Conservation (phyloP, 768 basidiomycete genomes). For the Coprinellus aureogranulatus region DNA sequence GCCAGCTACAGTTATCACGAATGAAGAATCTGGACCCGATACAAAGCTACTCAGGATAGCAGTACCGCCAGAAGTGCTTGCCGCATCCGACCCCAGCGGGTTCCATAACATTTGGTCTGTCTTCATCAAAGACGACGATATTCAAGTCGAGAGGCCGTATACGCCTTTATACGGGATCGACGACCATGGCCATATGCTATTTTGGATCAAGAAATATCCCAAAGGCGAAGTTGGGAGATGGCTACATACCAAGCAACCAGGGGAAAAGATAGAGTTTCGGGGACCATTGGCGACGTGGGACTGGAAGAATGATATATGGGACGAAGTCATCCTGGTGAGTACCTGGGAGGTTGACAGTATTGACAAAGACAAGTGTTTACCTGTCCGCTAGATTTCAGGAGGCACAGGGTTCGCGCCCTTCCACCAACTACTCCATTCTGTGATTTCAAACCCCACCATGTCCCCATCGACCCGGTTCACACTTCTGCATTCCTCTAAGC, state of each 20-base stretch:
- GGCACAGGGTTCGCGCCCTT: slow-evolving; percentile 89
- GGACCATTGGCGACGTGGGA: slow-evolving; percentile 73
- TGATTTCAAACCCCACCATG: slow-evolving; percentile 39
- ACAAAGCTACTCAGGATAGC: slow-evolving; percentile 65
- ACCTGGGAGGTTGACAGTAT: not conserved
- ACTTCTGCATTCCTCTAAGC: slow-evolving; percentile 68
- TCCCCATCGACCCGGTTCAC: slow-evolving; percentile 56
- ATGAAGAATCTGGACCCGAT: slow-evolving; percentile 49
- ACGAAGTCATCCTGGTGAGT: slow-evolving; percentile 75
- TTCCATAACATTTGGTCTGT: slow-evolving; percentile 66
- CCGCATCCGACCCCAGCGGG: slow-evolving; percentile 17
- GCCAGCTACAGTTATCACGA: slow-evolving; percentile 55
- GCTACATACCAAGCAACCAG: slow-evolving; percentile 68
- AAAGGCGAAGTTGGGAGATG: slow-evolving; percentile 81
- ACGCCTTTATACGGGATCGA: slow-evolving; percentile 77
- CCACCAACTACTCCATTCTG: slow-evolving; percentile 65
- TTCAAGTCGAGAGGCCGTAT: slow-evolving; percentile 84
- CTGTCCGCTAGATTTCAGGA: slow-evolving; percentile 64
- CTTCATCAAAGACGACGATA: slow-evolving; percentile 82
- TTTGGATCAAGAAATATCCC: slow-evolving; percentile 82
- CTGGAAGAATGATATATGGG: slow-evolving; percentile 57
- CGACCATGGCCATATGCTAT: slow-evolving; percentile 59
- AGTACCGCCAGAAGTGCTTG: slow-evolving; percentile 46
- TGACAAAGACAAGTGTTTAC: not conserved
- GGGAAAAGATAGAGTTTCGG: slow-evolving; percentile 71